Conservation (phyloP, 2,329 filamentous ascomycete species). For the Sordariomycetes sp. region DNA sequence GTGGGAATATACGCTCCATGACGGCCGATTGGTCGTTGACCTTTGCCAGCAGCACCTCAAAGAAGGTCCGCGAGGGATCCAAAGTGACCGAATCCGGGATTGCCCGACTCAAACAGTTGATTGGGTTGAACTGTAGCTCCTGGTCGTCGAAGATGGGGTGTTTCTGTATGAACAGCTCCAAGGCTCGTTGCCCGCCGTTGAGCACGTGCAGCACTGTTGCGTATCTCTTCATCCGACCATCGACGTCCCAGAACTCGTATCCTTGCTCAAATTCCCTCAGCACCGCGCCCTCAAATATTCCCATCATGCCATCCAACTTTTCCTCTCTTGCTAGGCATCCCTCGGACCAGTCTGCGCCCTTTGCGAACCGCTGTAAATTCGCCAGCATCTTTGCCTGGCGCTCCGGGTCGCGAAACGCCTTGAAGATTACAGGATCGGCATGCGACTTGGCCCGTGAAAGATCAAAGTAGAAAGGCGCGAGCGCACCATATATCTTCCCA, state of each 20-base stretch:
- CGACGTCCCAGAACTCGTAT: slow-evolving; percentile 80
- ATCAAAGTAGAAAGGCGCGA: slow-evolving; percentile 85
- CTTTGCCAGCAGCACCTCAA: slow-evolving; percentile 62
- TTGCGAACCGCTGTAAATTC: slow-evolving; percentile 69
- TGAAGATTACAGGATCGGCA: slow-evolving; percentile 76
- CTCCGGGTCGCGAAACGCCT: slow-evolving; percentile 78
- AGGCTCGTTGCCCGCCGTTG: slow-evolving; percentile 68
- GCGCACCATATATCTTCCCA: slow-evolving; percentile 77
- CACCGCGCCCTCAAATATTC: slow-evolving; percentile 84
- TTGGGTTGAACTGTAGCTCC: slow-evolving; percentile 56
- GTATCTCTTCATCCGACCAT: slow-evolving; percentile 82
- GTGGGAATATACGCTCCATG: slow-evolving; percentile 76
- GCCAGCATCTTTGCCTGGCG: slow-evolving; percentile 83
- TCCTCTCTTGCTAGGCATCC: slow-evolving; percentile 65
- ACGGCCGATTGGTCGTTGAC: slow-evolving; percentile 75
- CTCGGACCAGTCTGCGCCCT: slow-evolving; percentile 70
- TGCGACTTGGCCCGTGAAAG: slow-evolving; percentile 63
- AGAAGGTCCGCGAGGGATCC: slow-evolving; percentile 74
- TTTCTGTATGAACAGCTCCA: slow-evolving; percentile 83
- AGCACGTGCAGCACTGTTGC: slow-evolving; percentile 75
- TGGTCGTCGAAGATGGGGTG: slow-evolving; percentile 74
- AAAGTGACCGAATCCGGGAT: slow-evolving; percentile 61
- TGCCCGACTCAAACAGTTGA: slow-evolving; percentile 71
- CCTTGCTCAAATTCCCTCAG: slow-evolving; percentile 88
- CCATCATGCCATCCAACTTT: slow-evolving; percentile 64